These are phyloP conservation scores for Isabelozyma rhagii DNA, from an alignment of 805 yeast genomes.

Conservation along the genomic window DNA sequence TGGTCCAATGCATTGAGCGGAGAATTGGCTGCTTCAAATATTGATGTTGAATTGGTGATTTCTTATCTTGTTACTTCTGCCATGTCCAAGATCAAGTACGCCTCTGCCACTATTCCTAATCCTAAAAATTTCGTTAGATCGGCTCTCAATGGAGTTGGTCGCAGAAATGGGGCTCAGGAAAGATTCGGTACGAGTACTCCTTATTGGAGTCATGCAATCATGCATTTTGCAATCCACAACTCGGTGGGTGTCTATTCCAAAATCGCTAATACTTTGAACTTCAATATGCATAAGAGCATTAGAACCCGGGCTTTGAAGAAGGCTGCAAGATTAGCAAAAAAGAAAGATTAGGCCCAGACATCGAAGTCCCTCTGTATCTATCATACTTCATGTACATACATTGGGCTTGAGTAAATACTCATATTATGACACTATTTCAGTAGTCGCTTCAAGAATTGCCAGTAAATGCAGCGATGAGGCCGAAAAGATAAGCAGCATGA, in stretches of 20 bases:
- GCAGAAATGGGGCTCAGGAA: constrained; percentile 90
- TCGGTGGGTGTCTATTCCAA: constrained; percentile 80
- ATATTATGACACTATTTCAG: too few species aligned
- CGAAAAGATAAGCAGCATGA: too few species aligned
- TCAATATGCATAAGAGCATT: constrained; percentile 73
- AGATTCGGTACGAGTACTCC: constrained; percentile 86
- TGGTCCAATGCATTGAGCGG: constrained; percentile 91
- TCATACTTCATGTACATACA: too few species aligned
- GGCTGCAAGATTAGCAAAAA: constrained; percentile 43
- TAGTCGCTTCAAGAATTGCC: too few species aligned
- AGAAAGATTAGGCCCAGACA: constrained; percentile 3
- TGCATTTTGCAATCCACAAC: constrained; percentile 78
- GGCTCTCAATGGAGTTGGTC: constrained; percentile 67
- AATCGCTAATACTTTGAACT: constrained; percentile 66
- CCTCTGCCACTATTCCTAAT: constrained; percentile 74
- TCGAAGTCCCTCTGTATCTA: too few species aligned
- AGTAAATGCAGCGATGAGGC: too few species aligned
- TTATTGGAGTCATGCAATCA: constrained; percentile 88
- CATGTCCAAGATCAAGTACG: constrained; percentile 87
- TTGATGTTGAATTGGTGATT: constrained; percentile 83
- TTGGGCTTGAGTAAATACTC: too few species aligned
- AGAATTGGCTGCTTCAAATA: constrained; percentile 62
- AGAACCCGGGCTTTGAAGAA: constrained; percentile 81
- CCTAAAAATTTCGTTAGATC: constrained; percentile 79
- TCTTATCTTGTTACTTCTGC: constrained; percentile 92